Percentiles rank a stretch among this genome's conserved stretches.
These are phyloP conservation scores for Linnemannia schmuckeri DNA, from an alignment of 192 early-diverging fungal species.

Conservation along the genomic window DNA sequence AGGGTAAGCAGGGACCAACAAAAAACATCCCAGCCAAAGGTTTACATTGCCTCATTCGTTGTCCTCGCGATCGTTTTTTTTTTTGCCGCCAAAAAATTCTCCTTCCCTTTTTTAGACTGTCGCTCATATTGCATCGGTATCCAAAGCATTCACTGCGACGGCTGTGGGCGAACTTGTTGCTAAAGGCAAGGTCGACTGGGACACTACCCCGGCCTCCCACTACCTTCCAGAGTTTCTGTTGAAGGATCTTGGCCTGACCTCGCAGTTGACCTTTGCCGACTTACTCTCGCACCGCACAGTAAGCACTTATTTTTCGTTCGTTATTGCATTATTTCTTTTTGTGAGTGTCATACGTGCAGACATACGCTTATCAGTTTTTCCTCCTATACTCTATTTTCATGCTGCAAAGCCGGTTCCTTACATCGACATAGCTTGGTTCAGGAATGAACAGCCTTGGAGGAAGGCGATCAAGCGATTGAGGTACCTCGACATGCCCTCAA, in stretches of 20 bases:
- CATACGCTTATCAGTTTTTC: too few species aligned
- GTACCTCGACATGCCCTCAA: conserved; percentile 13
- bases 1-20: too few species aligned
- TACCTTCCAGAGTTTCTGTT: conserved; percentile 32
- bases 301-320: neutral
- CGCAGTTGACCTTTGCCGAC: conserved; percentile 26
- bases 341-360: too few species aligned
- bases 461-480: conserved; percentile 12
- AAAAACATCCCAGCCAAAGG: too few species aligned
- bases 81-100: too few species aligned
- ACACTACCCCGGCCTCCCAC: conserved; percentile 7
- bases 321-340: too few species aligned
- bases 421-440: conserved; percentile 14
- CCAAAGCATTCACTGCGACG: neutral
- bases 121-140: too few species aligned
- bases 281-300: conserved; percentile 25
- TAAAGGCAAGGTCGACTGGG: conserved; percentile 29
- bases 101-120: too few species aligned
- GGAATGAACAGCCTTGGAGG: neutral
- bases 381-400: neutral
- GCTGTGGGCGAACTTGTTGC: conserved; percentile 26
- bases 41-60: too few species aligned
- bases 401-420: neutral
- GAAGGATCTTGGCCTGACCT: conserved; percentile 21
- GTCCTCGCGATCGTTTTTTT: too few species aligned